A percentile compares a stretch with the other conserved stretches of the same genome.
These are phyloP conservation scores for Monilinia polystroma DNA, from an alignment of 2,329 filamentous ascomycete species.

Conservation along the genomic window DNA sequence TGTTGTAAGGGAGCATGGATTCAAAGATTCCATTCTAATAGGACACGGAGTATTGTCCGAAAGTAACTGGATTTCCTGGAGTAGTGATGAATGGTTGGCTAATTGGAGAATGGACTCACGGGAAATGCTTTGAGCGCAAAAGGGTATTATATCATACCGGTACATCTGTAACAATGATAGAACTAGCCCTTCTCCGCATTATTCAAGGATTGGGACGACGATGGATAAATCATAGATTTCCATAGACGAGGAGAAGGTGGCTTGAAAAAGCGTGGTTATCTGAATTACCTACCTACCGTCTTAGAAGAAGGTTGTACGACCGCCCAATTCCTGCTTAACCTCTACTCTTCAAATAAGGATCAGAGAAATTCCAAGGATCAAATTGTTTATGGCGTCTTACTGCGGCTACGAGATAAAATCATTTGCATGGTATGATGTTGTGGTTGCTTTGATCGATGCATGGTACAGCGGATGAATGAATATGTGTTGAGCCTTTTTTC, in stretches of 20 bases:
- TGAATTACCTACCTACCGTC: slow-evolving; percentile 3
- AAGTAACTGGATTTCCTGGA: slow-evolving; percentile 1
- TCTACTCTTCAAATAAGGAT: background rate
- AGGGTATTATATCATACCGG: background rate
- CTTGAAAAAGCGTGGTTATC: background rate
- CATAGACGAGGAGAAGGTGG: slow-evolving; percentile 4
- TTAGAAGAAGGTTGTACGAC: slow-evolving; percentile 19
- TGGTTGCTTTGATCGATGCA: background rate
- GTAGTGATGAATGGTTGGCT: slow-evolving; percentile 1
- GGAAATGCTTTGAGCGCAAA: background rate
- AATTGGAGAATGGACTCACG: slow-evolving; percentile 5
- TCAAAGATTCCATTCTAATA: background rate
- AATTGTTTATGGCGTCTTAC: slow-evolving; percentile 11
- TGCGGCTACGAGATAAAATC: slow-evolving; percentile 18
- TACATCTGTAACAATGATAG: background rate
- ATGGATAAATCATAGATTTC: background rate
- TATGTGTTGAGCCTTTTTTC: background rate
- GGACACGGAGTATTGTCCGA: background rate
- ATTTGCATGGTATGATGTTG: background rate
- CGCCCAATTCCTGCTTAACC: slow-evolving; percentile 5
- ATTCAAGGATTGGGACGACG: background rate
- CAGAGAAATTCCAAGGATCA: background rate
- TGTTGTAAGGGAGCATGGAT: background rate
- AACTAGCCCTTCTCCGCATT: slow-evolving; percentile 18
- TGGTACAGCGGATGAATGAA: background rate